phyloP scores from a whole-genome alignment of 1,139 yeast species.

The Geotrichum citri-aurantii region DNA sequence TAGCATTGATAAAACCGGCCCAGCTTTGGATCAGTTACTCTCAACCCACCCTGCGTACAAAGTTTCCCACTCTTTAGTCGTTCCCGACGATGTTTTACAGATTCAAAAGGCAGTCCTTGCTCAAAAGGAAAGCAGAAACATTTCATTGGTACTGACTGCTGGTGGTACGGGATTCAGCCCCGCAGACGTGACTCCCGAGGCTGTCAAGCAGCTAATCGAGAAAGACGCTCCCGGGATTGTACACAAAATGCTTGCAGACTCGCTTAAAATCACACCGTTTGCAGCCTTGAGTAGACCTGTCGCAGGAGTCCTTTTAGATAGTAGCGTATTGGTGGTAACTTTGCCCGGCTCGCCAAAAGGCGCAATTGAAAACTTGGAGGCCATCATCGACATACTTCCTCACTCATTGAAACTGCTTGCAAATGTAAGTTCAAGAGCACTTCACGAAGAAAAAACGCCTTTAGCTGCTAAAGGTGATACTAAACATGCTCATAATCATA shows the following conservation, averaged over 20 bases:
- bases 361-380: conserved; percentile 41
- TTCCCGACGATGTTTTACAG: conserved; percentile 34
- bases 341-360: conserved; percentile 49
- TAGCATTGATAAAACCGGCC: conserved; percentile 31
- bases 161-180: conserved; percentile 49
- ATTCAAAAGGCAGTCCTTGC: conserved; percentile 32
- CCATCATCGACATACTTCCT: conserved; percentile 36
- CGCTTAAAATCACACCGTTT: conserved; percentile 40
- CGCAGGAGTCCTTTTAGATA: conserved; percentile 39
- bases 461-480: background rate
- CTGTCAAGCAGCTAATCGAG: conserved; percentile 39
- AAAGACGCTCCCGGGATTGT: conserved; percentile 45
- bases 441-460: conserved; percentile 29
- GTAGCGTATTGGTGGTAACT: conserved; percentile 38
- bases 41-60: conserved; percentile 11
- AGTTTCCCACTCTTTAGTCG: conserved; percentile 21
- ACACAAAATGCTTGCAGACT: conserved; percentile 41
- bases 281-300: conserved; percentile 46
- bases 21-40: conserved; percentile 20
- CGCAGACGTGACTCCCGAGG: conserved; percentile 47
- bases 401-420: conserved; percentile 41
- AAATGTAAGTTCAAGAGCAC: conserved; percentile 35
- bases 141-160: conserved; percentile 37
- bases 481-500: conserved; percentile 19
- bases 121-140: conserved; percentile 12